A percentile compares a stretch with the other conserved stretches of the same genome.
Conservation (phyloP, 345 rosid genomes). For the Populus euphratica region DNA sequence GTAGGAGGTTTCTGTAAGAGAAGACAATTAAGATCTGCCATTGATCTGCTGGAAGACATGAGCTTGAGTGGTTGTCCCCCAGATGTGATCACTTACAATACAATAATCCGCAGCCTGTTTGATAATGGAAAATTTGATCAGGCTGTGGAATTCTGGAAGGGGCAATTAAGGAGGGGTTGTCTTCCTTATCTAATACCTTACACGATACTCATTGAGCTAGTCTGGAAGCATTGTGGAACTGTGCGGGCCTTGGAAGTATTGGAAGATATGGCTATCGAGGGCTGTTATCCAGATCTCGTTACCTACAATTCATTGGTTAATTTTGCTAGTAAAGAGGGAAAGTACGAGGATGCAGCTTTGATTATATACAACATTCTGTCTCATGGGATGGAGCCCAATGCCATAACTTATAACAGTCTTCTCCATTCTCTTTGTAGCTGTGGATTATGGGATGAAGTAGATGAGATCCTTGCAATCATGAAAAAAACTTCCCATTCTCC, state of each 20-base stretch:
- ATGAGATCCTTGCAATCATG: constrained; percentile 64
- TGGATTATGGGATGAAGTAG: constrained; percentile 70
- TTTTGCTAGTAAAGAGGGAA: constrained; percentile 57
- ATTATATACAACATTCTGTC: constrained; percentile 47
- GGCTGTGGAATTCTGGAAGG: constrained; percentile 69
- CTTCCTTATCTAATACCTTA: constrained; percentile 66
- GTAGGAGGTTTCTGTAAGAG: constrained; percentile 67
- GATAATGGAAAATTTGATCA: constrained; percentile 48
- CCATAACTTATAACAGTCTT: constrained; percentile 68
- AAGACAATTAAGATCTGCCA: constrained; percentile 50
- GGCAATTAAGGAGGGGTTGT: constrained; percentile 60
- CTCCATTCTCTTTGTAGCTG: constrained; percentile 59
- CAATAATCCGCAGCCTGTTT: constrained; percentile 64
- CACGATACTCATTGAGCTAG: constrained; percentile 69
- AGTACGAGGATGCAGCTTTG: constrained; percentile 51
- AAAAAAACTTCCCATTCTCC: constrained; percentile 46
- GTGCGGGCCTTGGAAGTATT: constrained; percentile 64
- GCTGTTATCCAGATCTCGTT: constrained; percentile 74
- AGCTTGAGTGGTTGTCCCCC: constrained; percentile 74
- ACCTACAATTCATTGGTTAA: constrained; percentile 68
- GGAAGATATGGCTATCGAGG: constrained; percentile 72
- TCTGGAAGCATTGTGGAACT: constrained; percentile 69
- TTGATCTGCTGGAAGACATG: constrained; percentile 65
- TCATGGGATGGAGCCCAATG: constrained; percentile 63
- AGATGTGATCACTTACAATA: constrained; percentile 71